Evolutionary conservation across 345 rosid species (phyloP).

Genomic region (Arabidopsis thaliana): TAIR10.1 NC_003074.8:11831001-11831500

Average conservation of each 20-base stretch:
- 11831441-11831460: background rate
- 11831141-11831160: constrained; percentile 53
- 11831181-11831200: constrained; percentile 85
- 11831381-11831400: background rate
- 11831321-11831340: background rate
- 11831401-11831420: constrained; percentile 4
- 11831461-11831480: constrained; percentile 57
- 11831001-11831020: background rate
- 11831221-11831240: constrained; percentile 93
- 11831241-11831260: constrained; percentile 99
- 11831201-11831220: constrained; percentile 73
- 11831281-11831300: constrained; percentile 49
- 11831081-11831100: constrained; percentile 57
- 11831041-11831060: constrained; percentile 44
- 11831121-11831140: constrained; percentile 52
- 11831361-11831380: background rate
- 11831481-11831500: constrained; percentile 66
- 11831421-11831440: background rate
- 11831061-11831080: constrained; percentile 73
- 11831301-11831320: constrained; percentile 21
- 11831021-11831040: constrained; percentile 28
- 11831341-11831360: background rate
- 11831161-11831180: constrained; percentile 82
- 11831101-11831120: constrained; percentile 46
- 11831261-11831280: constrained; percentile 69